A percentile compares a stretch with the other conserved stretches of the same genome.
Evolutionary conservation across 805 yeast genomes (phyloP).

Genomic region (Myxozyma monticola): DNA sequence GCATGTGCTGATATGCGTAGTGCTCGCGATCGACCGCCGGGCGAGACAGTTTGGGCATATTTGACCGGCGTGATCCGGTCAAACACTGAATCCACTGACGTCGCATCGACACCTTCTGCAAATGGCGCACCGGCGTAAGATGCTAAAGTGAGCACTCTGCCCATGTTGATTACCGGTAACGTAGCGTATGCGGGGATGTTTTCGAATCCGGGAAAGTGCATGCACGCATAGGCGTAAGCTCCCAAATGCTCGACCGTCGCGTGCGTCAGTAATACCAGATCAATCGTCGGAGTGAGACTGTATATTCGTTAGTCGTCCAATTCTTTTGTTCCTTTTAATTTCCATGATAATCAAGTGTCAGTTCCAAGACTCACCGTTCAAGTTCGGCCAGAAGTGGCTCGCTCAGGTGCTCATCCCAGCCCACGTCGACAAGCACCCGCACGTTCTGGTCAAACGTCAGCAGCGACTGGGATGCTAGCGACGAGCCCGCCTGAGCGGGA

Average conservation of each 20-base stretch:
- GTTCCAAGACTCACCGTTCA: conserved; percentile 12
- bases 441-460: conserved; percentile 38
- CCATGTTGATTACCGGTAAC: conserved; percentile 83
- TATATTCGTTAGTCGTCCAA: background rate
- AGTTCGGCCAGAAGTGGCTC: conserved; percentile 20
- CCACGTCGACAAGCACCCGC: conserved; percentile 42
- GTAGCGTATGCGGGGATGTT: conserved; percentile 74
- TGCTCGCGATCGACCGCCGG: conserved; percentile 50
- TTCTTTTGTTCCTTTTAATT: background rate
- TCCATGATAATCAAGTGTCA: background rate
- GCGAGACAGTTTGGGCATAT: conserved; percentile 70
- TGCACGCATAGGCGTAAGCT: conserved; percentile 68
- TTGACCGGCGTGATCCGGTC: conserved; percentile 70
- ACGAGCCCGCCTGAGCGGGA: conserved; percentile 18
- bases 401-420: conserved; percentile 40
- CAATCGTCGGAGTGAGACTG: conserved; percentile 44
- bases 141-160: conserved; percentile 83
- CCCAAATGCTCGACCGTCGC: conserved; percentile 78
- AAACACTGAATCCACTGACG: conserved; percentile 77
- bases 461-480: conserved; percentile 35
- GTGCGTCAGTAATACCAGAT: conserved; percentile 79
- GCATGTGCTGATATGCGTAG: conserved; percentile 74
- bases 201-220: conserved; percentile 55
- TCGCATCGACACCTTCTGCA: conserved; percentile 21
- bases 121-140: conserved; percentile 70